Evolutionary conservation across 2,329 filamentous ascomycete genomes (phyloP), one percentile per base, ranked within the genome.

Genomic region (Hortaea werneckii): DNA sequence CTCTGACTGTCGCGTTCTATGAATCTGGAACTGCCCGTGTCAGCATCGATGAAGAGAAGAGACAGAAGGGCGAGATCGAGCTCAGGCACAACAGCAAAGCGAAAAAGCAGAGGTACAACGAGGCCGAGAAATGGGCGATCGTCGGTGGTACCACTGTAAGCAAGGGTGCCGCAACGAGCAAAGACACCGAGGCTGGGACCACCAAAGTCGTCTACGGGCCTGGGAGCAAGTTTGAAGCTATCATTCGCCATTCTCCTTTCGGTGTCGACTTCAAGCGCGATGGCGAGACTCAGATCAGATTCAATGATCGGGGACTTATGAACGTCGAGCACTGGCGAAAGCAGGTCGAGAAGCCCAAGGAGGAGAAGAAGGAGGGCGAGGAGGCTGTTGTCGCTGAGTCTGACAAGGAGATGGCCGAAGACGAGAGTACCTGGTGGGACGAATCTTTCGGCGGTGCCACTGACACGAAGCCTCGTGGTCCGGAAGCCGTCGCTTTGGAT

Each of bases 361-460:
- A 79, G 46, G 75, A 70, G 46, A 71, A 72, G 52, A 80, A 81
- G 48, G 76, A 71, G 45, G 64, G 70, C 40, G 69, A 72, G 42
- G 59, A 56, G 28, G 56, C 58, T 7, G 64, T 68, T 9, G 64
- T 66, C 42, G 66, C 70, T 42, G 61, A 66, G 38, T 61, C 65
- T 29, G 50, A 66, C 37, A 51, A 64, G 32, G 60, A 64, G 32
- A 58, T 68, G 8, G 74, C 72, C 10, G 79, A 84, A 52, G 85
- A 92, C 54, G 85, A 95, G 62, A 85, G 82, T 67, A 95, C 89
- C 3, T 95, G 88, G 87, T 98, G 92, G 92, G 92, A 98, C 5
- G 92, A 98, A 70, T 79, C 77, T 0, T 98, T 98, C 65, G 90
- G 90, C 53, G 89, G 90, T 50, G 94, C 92, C 64, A 96, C 89